A percentile compares a stretch with the other conserved stretches of the same genome.
Conservation (phyloP, 2,329 filamentous ascomycete genomes). For the Clonostachys solani region DNA sequence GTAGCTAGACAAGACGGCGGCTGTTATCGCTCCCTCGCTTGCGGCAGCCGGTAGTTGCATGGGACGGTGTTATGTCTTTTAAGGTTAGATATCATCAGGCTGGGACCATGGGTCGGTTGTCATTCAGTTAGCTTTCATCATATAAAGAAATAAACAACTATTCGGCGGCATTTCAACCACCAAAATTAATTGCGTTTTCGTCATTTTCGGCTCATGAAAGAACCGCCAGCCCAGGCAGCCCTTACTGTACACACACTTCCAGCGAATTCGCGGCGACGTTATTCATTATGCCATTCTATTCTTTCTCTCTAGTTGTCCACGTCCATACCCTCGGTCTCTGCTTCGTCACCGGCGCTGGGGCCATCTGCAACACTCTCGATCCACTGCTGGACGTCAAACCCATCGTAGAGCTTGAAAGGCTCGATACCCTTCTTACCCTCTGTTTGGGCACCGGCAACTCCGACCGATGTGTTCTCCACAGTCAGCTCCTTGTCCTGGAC, state of each 20-base stretch:
- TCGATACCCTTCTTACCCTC: constrained; percentile 58
- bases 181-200: too few species aligned
- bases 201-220: too few species aligned
- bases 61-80: too few species aligned
- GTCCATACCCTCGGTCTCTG: constrained; percentile 27
- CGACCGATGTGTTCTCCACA: constrained; percentile 92
- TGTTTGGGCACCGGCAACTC: constrained; percentile 65
- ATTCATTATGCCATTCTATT: constrained; percentile 6
- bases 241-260: too few species aligned
- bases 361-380: constrained; percentile 68
- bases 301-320: constrained; percentile 22
- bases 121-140: neutral
- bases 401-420: constrained; percentile 87
- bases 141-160: neutral
- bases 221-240: too few species aligned
- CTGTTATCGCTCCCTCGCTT: too few species aligned
- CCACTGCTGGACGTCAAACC: constrained; percentile 79
- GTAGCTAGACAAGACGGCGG: constrained; percentile 33
- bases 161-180: too few species aligned
- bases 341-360: constrained; percentile 34
- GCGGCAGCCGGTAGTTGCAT: too few species aligned
- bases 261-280: neutral
- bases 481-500: constrained; percentile 97
- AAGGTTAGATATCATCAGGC: too few species aligned
- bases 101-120: too few species aligned